Base-by-base conservation (phyloP, 768 basidiomycete genomes). In the Trametes cingulata region DNA sequence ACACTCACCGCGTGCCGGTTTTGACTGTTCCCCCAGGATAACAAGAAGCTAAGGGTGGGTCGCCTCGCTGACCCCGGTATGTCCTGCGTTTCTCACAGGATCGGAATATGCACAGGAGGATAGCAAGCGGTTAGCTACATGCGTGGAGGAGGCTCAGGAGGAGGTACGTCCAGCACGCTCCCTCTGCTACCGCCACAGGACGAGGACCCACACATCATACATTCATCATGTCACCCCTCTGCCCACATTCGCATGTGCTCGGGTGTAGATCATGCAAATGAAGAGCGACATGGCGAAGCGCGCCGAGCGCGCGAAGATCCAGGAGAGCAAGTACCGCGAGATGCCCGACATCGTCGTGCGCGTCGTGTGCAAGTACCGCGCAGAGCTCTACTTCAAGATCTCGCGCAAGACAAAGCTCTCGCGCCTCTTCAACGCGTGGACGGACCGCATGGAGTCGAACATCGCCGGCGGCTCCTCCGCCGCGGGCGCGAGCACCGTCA, bases 321-420 rank as follows among this genome's bases (percentile, higher is more conserved):
- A 90, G 67, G 91, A 92, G 67, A 78, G 82, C 67, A 93, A 92
- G 73, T 91, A 85, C 69, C 86, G 87, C 57, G 91, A 93, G 73
- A 85, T 85, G 80, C 90, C 90, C n/a, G 90, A 95, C 70, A 91
- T 94, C 60, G 87, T 93, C 52, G 85, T 94, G 75, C 93, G 92
- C 72, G 91, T 95, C 64, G 79, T 89, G 50, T 94, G 92, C 73
- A 87, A 88, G 66, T 93, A 93, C 71, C 89, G 93, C 45, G 91
- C 92, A 4, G 92, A 95, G 68, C 81, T 95, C 41, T 93, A 91
- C 78, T 95, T 95, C 84, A 94, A 93, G 74, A 91, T 95, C 65
- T 91, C 90, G 9, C 88, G 93, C 71, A 93, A 93, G 75, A 92
- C 90, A 25, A 93, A 92, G 71, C 78, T 95, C 35, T 85, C 87